Evolutionary conservation across 768 basidiomycete species (phyloP), one percentile per base, ranked within the genome.

Genomic region (Lentinula sp.): DNA sequence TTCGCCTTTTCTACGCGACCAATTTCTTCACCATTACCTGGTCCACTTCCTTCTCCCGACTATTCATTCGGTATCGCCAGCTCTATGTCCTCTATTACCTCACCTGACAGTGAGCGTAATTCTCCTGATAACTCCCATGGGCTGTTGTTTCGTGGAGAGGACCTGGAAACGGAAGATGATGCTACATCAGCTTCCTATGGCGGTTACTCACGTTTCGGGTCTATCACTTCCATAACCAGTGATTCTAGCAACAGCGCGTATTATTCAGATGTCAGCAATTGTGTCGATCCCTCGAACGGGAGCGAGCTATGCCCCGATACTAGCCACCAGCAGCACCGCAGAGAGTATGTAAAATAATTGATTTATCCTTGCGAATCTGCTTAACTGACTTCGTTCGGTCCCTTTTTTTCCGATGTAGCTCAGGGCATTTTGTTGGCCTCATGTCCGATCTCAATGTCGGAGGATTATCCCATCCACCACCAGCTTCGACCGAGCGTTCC

Each of bases 11-110:
- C 79, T 32, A 75, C 81, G 6, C 80, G 85, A 40, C 66, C 76
- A 10, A 65, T 81, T 37, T 70, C 73, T 9, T 70, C 78, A 49
- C 76, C 76, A 61, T 70, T 84, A 62, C 73, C 84, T 8, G 86
- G 86, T 2, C 86, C 86, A 4, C 75, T 87, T 16, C 86, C 86
- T 0, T 77, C 78, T 4, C 84, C 84, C 43, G 80, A 79, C 59
- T 87, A 84, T 74, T 83, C 83, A 50, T 88, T 88, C 64, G 86
- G 86, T 61, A 78, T 80, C 9, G 82, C 86, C 32, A 81, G 75
- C 54, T 76, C 82, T 2, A 76, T 80, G 64, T 70, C 76, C 16
- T 83, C 84, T 15, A 78, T 80, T 11, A 75, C 75, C 52, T 80
- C 83, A 4, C 73, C 73, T 5, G 80, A 78, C 60, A 78, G 79